Base-by-base conservation (phyloP, 495 filamentous ascomycete species). In the Tuber aestivum region DNA sequence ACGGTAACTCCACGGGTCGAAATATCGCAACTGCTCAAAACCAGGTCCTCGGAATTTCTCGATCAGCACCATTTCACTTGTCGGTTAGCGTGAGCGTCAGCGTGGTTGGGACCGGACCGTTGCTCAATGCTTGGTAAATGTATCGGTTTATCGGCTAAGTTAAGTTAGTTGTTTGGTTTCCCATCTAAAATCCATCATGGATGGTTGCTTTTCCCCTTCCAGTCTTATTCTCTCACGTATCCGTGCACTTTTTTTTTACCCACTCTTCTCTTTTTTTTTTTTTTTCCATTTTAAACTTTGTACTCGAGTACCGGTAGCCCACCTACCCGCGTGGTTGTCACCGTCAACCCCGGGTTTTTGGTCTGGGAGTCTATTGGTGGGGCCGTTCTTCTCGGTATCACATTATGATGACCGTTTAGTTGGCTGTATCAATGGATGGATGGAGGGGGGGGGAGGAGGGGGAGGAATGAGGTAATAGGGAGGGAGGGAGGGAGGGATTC, bases 221-320 rank as follows among this genome's bases (percentile, higher is more conserved):
- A 50, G 48, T 50, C 48, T n/a, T 50, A 50, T 50, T 50, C 48
- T n/a, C 48, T 50, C 23, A 50, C 48, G 48, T 50, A 50, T 50
- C 10, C 48, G 23, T 50, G 48, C 23, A 50, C 7, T 50, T n/a
- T 2, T n/a, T n/a, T n/a, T n/a, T n/a, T n/a, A 50, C 48, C 10
- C n/a, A n/a, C 18, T 21, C 9, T 50, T n/a, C 21, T 50, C 1
- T 50, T 50, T 1, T 48, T 48, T 48, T 48, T 23, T 48, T 23
- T n/a, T n/a, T n/a, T n/a, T n/a, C n/a, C n/a, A n/a, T n/a, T n/a
- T n/a, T n/a, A n/a, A n/a, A n/a, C n/a, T n/a, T n/a, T n/a, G n/a
- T n/a, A n/a, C n/a, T n/a, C n/a, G n/a, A n/a, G n/a, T n/a, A n/a
- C n/a, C n/a, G n/a, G n/a, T n/a, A n/a, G n/a, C n/a, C n/a, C n/a